phyloP scores from a whole-genome alignment of 768 basidiomycete species.

The Leucocoprinus sp. region DNA sequence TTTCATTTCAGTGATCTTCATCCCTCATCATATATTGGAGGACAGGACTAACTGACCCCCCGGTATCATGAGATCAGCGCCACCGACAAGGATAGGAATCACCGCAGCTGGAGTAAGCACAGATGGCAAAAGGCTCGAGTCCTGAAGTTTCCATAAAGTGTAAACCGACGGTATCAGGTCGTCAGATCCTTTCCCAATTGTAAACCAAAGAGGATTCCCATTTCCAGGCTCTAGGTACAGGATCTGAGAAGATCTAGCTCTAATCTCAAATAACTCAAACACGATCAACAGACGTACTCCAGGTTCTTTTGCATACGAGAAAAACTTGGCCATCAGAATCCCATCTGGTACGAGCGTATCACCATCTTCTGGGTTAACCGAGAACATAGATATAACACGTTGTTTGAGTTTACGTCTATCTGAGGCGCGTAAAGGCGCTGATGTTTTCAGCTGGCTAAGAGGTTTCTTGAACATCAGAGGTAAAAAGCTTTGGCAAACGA shows the following conservation, averaged over 20 bases:
- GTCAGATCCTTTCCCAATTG: slow-evolving; percentile 56
- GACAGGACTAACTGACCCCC: slow-evolving; percentile 46
- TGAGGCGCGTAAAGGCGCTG: slow-evolving; percentile 65
- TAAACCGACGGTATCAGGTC: slow-evolving; percentile 76
- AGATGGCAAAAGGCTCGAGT: slow-evolving; percentile 55
- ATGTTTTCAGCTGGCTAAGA: slow-evolving; percentile 58
- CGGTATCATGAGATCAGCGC: slow-evolving; percentile 87
- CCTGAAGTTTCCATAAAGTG: slow-evolving; percentile 60
- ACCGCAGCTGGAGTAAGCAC: slow-evolving; percentile 67
- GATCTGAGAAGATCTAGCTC: slow-evolving; percentile 32
- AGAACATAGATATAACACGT: slow-evolving; percentile 41
- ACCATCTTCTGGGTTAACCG: slow-evolving; percentile 45
- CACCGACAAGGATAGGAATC: slow-evolving; percentile 60
- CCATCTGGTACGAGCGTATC: slow-evolving; percentile 71
- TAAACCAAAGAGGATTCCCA: slow-evolving; percentile 77
- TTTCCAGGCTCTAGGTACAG: slow-evolving; percentile 48
- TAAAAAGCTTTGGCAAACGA: too few species aligned
- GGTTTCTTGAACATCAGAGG: slow-evolving; percentile 75
- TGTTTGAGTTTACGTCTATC: slow-evolving; percentile 68
- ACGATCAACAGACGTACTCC: slow-evolving; percentile 40
- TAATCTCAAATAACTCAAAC: background rate
- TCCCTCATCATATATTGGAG: background rate
- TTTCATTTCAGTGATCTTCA: slow-evolving; percentile 13
- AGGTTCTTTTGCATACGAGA: slow-evolving; percentile 52
- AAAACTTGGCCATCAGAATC: slow-evolving; percentile 59